These are phyloP conservation scores for Schizosaccharomyces japonicus DNA, from an alignment of 805 yeast species.

Conservation along the genomic window DNA sequence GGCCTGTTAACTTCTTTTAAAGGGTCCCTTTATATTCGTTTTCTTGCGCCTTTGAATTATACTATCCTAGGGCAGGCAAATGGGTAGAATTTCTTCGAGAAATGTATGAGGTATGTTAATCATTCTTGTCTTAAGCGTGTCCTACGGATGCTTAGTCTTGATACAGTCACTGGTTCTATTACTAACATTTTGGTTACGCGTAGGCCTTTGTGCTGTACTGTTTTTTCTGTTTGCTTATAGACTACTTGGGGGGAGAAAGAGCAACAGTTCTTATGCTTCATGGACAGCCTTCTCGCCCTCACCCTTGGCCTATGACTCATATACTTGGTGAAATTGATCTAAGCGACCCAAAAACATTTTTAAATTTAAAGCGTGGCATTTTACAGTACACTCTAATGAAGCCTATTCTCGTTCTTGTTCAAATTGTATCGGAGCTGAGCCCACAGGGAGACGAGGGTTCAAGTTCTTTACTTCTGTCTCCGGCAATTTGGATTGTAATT, in stretches of 20 bases:
- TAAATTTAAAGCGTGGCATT: conserved; percentile 59
- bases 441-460: conserved; percentile 30
- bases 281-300: conserved; percentile 47
- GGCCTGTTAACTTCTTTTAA: background rate
- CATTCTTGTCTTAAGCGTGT: background rate
- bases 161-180: too few species aligned
- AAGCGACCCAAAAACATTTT: conserved; percentile 60
- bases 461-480: conserved; percentile 22
- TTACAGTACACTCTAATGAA: conserved; percentile 89
- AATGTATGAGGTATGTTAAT: conserved; percentile 35
- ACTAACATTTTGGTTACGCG: background rate
- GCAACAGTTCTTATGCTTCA: conserved; percentile 47
- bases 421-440: conserved; percentile 23
- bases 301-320: conserved; percentile 28
- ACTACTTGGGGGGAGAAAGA: conserved; percentile 78
- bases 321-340: conserved; percentile 43
- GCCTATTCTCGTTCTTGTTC: conserved; percentile 48
- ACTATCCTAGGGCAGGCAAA: conserved; percentile 21
- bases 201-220: conserved; percentile 79
- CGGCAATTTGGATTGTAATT: conserved; percentile 40
- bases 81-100: conserved; percentile 57
- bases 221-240: conserved; percentile 60
- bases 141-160: background rate
- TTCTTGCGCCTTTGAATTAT: conserved; percentile 15
- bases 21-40: conserved; percentile 13